Evolutionary conservation across 192 early-diverging fungal species (phyloP), one percentile per base, ranked within the genome.

Genomic region (Coemansia sp.): DNA sequence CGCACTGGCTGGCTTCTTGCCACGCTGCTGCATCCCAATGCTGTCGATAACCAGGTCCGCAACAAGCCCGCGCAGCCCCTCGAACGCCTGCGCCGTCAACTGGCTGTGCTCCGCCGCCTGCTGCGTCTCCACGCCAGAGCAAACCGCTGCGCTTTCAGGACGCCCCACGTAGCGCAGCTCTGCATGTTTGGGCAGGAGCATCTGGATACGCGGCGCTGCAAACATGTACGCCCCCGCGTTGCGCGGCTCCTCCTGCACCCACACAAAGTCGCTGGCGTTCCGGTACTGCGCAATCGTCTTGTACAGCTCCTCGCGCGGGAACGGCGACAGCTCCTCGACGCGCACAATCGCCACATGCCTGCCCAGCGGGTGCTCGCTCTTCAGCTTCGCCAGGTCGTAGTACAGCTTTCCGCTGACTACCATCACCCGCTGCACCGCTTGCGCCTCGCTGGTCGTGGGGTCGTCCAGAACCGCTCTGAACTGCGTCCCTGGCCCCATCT

Each of bases 261-360:
- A 92, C 4, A 88, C 80, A 72, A 87, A 91, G 53, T 89, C 87
- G 56, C 82, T 79, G 10, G 88, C 87, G n/a, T 84, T 83, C 2
- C 64, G 62, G 72, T 86, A 95, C 55, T 82, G 82, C n/a, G 80
- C 65, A 25, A 98, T 62, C 40, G 87, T 86, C 17, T 69, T 44
- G 69, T 82, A 68, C 11, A 95, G 68, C 36, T 91, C 86, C 7
- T 85, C 74, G 36, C 80, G 83, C 4, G 96, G 96, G 84, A 97
- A 94, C 34, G 96, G 96, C 30, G 87, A 86, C 61, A 98, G 74
- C 82, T 98, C 96, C 79, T 98, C 96, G 50, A 98, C 62, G 59
- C 95, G 84, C 53, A 97, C 83, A 75, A 98, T 82, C 0, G 93
- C 92, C 28, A 95, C 88, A 56, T 83, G 81, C 37, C 86, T 80